These are phyloP conservation scores for Polytolypa hystricis DNA, from an alignment of 2,329 filamentous ascomycete species.

Conservation along the genomic window DNA sequence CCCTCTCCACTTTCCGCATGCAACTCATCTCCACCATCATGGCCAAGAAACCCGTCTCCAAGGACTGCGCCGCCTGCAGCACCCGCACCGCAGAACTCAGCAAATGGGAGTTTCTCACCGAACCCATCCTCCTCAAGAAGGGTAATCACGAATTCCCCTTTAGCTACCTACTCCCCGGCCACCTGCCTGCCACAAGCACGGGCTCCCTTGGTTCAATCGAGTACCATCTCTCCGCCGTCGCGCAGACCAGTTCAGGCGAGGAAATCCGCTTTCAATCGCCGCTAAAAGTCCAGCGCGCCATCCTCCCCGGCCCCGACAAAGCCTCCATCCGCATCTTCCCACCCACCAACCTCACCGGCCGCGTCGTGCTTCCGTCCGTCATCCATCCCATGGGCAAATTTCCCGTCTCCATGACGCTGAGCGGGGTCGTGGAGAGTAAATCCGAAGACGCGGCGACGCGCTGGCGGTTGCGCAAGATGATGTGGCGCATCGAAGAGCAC, in stretches of 20 bases:
- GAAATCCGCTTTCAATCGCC: constrained; percentile 55
- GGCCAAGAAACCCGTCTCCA: constrained; percentile 71
- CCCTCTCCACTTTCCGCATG: constrained; percentile 61
- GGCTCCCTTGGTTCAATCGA: constrained; percentile 61
- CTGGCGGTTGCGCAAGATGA: constrained; percentile 84
- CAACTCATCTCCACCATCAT: constrained; percentile 57
- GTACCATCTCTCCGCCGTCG: constrained; percentile 65
- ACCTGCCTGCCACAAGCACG: constrained; percentile 74
- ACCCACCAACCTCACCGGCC: constrained; percentile 83
- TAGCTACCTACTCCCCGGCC: constrained; percentile 71
- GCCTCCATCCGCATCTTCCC: constrained; percentile 91
- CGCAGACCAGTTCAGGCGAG: constrained; percentile 49
- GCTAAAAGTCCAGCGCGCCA: constrained; percentile 66
- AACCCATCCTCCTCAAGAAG: constrained; percentile 31
- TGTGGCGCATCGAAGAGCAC: constrained; percentile 86
- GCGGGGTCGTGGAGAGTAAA: constrained; percentile 68
- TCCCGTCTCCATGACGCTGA: constrained; percentile 66
- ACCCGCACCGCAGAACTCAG: constrained; percentile 62
- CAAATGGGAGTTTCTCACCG: constrained; percentile 64
- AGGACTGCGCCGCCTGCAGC: constrained; percentile 67
- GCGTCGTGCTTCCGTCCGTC: constrained; percentile 68
- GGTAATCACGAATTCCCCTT: constrained; percentile 75
- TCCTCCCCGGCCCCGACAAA: constrained; percentile 69
- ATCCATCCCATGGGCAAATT: constrained; percentile 80
- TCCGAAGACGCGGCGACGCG: constrained; percentile 57